Conservation (phyloP, 225 moss, liverwort and hornwort species). For the Climacium dendroides region DNA sequence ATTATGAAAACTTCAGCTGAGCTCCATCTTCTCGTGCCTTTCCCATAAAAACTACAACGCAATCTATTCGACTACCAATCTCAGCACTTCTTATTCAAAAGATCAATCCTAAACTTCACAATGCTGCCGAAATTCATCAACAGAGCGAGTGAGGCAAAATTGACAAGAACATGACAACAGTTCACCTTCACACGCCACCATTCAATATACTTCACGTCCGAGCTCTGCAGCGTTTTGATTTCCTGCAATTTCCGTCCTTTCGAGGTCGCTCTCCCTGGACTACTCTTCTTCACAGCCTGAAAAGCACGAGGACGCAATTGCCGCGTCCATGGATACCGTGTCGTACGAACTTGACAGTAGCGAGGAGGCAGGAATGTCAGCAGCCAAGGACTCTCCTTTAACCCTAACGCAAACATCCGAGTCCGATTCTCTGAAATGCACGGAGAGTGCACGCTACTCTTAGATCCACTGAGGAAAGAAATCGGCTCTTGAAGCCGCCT, state of each 20-base stretch:
- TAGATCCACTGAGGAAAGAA: background rate
- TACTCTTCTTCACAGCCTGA: conserved; percentile 6
- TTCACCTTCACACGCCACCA: conserved; percentile 87
- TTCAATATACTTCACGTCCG: conserved; percentile 57
- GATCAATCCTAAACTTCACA: background rate
- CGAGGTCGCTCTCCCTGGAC: background rate
- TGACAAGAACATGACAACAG: background rate
- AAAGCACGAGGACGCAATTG: conserved; percentile 2
- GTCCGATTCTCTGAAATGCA: background rate
- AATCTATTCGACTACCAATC: background rate
- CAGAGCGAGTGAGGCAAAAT: background rate
- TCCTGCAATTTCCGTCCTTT: conserved; percentile 29
- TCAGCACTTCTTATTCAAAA: background rate
- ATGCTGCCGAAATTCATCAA: background rate
- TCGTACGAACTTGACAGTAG: background rate
- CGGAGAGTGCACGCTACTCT: background rate
- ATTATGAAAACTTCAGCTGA: background rate
- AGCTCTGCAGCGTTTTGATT: conserved; percentile 16
- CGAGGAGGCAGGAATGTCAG: background rate
- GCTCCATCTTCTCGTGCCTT: background rate
- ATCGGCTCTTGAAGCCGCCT: background rate
- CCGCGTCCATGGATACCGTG: background rate
- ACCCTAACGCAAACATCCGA: background rate
- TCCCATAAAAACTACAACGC: background rate
- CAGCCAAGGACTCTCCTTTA: background rate